Percentiles rank a stretch among this genome's conserved stretches.
Evolutionary conservation across 1,284 basidiomycete species (phyloP).

Genomic region (Farysia itapuensis): DNA sequence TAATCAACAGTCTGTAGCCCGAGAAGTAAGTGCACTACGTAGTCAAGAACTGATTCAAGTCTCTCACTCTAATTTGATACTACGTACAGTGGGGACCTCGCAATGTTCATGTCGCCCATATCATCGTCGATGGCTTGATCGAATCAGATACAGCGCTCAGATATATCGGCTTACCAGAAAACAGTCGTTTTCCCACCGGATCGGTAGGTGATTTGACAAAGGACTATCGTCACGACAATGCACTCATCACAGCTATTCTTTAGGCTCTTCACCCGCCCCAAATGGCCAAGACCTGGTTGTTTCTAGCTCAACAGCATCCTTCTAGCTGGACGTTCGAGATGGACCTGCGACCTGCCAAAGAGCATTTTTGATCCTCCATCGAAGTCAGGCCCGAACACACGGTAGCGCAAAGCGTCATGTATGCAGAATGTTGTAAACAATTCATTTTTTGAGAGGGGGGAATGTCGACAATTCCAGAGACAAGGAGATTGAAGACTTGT

Average conservation of each 20-base stretch:
- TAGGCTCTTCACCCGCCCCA: constrained; percentile 39
- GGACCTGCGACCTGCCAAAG: constrained; percentile 45
- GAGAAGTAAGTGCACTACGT: too few species aligned
- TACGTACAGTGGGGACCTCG: too few species aligned
- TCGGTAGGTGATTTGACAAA: constrained; percentile 19
- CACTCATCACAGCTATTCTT: too few species aligned
- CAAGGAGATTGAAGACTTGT: constrained; percentile 5
- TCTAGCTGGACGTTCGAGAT: constrained; percentile 46
- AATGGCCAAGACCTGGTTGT: constrained; percentile 51
- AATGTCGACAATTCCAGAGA: constrained; percentile 15
- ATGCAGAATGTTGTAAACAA: constrained; percentile 13
- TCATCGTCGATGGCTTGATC: constrained; percentile 49
- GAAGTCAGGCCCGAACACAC: not conserved
- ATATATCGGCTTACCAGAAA: constrained; percentile 33
- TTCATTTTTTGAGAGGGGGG: constrained; percentile 21
- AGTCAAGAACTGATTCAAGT: too few species aligned
- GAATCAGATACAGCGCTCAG: constrained; percentile 36
- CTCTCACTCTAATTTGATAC: too few species aligned
- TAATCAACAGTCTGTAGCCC: constrained; percentile 25
- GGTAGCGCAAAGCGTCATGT: not conserved
- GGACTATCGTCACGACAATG: too few species aligned
- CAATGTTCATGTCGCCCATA: constrained; percentile 42
- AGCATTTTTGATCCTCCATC: constrained; percentile 27
- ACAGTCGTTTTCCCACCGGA: constrained; percentile 32
- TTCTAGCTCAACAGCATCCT: constrained; percentile 44